phyloP scores from a whole-genome alignment of 257 asterid species.

The Nicotiana obtusifolia region DNA sequence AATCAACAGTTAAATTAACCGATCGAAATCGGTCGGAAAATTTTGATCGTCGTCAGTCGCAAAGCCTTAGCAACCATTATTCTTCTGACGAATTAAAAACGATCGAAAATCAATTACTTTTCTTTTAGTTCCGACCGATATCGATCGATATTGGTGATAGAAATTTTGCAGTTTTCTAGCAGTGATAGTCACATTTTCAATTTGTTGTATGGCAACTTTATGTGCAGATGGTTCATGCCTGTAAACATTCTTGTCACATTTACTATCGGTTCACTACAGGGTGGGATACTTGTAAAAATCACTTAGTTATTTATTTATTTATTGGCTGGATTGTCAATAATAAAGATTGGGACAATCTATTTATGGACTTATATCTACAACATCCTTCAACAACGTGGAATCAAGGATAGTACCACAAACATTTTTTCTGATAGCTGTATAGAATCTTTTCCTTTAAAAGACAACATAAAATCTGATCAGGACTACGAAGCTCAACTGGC shows the following conservation, averaged over 20 bases:
- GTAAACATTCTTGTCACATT: conserved; percentile 28
- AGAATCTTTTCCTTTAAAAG: conserved; percentile 7
- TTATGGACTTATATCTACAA: conserved; percentile 25
- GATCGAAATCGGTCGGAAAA: too few relatives aligned
- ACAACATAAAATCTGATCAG: not conserved
- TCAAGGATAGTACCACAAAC: not conserved
- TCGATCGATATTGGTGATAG: too few relatives aligned
- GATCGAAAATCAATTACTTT: too few relatives aligned
- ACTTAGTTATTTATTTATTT: not conserved
- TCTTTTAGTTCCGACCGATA: too few relatives aligned
- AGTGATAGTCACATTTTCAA: too few relatives aligned
- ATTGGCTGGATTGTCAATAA: not conserved
- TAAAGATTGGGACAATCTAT: conserved; percentile 21
- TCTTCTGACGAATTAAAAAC: too few relatives aligned
- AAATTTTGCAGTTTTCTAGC: too few relatives aligned
- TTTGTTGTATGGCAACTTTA: not conserved
- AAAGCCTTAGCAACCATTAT: too few relatives aligned
- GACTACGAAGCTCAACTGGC: not conserved
- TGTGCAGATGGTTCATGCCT: conserved; percentile 28
- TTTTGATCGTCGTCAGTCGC: too few relatives aligned
- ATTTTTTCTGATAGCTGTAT: not conserved
- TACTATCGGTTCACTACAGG: conserved; percentile 24
- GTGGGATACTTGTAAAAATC: conserved; percentile 28
- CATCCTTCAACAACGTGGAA: conserved; percentile 10
- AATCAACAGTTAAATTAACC: too few relatives aligned